Base-by-base conservation (phyloP, 1,139 yeast genomes). In the Candida freyschussii region DNA sequence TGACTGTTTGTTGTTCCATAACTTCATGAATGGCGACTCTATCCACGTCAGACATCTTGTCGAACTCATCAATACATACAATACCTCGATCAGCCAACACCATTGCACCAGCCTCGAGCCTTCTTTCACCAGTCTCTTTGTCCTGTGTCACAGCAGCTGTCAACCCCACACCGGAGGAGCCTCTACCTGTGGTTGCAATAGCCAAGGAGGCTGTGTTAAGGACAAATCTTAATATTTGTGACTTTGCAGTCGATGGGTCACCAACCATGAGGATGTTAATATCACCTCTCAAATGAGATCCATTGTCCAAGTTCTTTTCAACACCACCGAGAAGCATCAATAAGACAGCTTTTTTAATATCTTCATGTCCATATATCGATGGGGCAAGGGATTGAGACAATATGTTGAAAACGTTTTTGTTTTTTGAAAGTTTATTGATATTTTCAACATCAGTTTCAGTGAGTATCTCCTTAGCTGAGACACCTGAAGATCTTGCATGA, bases 71-170 rank as follows among this genome's bases (percentile, higher is more conserved):
- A 55, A 91, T 93, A 72, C 98, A 91, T 27, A 91, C 97, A 41
- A 93, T 72, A 45, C 99, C 99, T 48, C 97, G 70, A 60, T 91
- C 98, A 9, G 97, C 99, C 44, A 93, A 67, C 28, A 91, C 98
- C 98, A 91, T 91, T 4, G 99, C 99, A 69, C 99, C 99, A 1
- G 98, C 99, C 61, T 93, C 98, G 45, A 91, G 67, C 50, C 95
- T 73, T 55, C 97, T 72, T 63, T 91, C 99, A 33, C 98, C 98
- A 1, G 98, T 91, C 59, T 91, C 98, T 52, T 81, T 81, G 59
- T 91, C 99, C 3, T 91, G 76, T 4, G 97, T 89, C 5, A 91
- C 99, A 0, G 99, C 98, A 11, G 99, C 99, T 0, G 99, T 91
- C 54, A 91, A 74, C 83, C 98, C 99, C 30, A 93, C 99, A 60